A percentile compares a stretch with the other conserved stretches of the same genome.
These are phyloP conservation scores for Oryza coarctata DNA, from an alignment of 176 grass and related monocot genomes.

Conservation along the genomic window DNA sequence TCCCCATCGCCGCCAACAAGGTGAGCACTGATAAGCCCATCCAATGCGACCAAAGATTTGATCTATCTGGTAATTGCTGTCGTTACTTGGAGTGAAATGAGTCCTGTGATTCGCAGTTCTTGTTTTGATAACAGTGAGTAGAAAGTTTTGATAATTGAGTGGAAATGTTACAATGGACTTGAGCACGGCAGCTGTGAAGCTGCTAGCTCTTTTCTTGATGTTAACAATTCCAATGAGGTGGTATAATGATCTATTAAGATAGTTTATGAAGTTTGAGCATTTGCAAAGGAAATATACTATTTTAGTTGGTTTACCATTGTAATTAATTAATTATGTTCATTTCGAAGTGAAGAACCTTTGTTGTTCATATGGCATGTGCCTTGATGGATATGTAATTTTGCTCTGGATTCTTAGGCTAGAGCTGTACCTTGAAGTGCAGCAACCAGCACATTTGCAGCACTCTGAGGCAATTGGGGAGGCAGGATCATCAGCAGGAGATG, in stretches of 20 bases:
- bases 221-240: not conserved
- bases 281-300: not conserved
- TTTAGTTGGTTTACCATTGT: not conserved
- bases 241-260: not conserved
- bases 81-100: not conserved
- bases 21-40: slow-evolving; percentile 25
- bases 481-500: slow-evolving; percentile 41
- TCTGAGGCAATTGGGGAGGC: slow-evolving; percentile 52
- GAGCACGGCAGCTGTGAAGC: not conserved
- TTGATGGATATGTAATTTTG: not conserved
- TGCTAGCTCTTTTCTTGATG: not conserved
- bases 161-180: not conserved
- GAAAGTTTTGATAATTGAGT: not conserved
- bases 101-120: not conserved
- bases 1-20: slow-evolving; percentile 74
- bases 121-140: not conserved
- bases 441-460: slow-evolving; percentile 41
- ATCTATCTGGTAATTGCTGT: not conserved
- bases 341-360: not conserved
- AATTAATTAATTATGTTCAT: not conserved
- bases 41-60: not conserved
- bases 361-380: not conserved
- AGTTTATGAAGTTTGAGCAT: not conserved
- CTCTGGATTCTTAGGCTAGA: slow-evolving; percentile 74
- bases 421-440: slow-evolving; percentile 46